A percentile compares a stretch with the other conserved stretches of the same genome.
Evolutionary conservation across 208 protist genomes (phyloP).

Genomic region (Acanthamoeba castellanii): DNA sequence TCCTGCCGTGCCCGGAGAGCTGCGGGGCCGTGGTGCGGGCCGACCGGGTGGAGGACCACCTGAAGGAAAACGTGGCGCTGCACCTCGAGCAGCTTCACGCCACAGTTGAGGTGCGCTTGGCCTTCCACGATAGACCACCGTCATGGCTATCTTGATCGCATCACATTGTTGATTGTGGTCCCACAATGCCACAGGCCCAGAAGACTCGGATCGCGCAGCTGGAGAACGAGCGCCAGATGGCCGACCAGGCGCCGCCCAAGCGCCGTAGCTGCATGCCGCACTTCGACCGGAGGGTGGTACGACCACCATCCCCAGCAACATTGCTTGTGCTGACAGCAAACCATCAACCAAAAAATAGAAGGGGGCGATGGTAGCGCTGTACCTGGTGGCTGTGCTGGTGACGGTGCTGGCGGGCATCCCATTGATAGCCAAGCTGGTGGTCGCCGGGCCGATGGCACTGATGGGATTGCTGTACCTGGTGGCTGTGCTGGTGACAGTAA

Average conservation of each 20-base stretch:
- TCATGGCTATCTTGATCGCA: too few species aligned
- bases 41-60: neutral
- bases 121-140: neutral
- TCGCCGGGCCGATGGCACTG: neutral
- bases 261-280: neutral
- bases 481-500: neutral
- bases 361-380: neutral
- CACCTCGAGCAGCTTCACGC: neutral
- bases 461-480: neutral
- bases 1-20: neutral
- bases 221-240: neutral
- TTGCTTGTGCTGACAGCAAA: neutral
- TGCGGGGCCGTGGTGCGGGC: neutral
- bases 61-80: neutral
- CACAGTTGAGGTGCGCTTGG: conserved; percentile 1
- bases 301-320: neutral
- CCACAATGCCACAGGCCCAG: neutral
- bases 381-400: neutral
- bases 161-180: too few species aligned
- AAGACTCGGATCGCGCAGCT: neutral
- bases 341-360: neutral
- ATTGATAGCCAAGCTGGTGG: neutral
- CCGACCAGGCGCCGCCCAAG: too few species aligned
- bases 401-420: too few species aligned
- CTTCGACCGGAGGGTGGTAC: neutral